Conservation (phyloP, 352 stramenopile genomes). For the Phytophthora parvispora region DNA sequence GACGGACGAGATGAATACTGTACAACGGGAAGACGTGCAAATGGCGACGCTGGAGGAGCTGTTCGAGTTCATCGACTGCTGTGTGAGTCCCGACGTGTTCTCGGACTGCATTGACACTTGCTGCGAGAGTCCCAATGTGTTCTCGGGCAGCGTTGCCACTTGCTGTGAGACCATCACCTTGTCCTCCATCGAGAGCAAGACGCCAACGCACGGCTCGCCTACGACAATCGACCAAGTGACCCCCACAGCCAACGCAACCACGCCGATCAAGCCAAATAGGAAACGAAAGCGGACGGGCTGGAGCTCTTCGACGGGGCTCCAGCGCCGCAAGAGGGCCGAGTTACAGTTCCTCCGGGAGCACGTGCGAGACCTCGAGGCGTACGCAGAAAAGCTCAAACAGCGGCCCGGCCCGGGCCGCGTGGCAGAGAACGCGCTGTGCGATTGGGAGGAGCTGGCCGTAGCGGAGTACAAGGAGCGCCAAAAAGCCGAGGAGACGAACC, state of each 20-base stretch:
- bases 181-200: neutral
- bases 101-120: neutral
- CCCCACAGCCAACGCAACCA: neutral
- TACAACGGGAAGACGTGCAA: conserved; percentile 10
- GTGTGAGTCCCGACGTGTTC: conserved; percentile 11
- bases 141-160: neutral
- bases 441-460: conserved; percentile 26
- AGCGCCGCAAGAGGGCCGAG: conserved; percentile 37
- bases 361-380: conserved; percentile 25
- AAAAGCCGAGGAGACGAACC: conserved; percentile 32
- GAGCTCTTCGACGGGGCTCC: conserved; percentile 36
- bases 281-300: conserved; percentile 25
- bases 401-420: neutral
- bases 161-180: conserved; percentile 2
- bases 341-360: conserved; percentile 27
- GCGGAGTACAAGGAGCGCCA: conserved; percentile 20
- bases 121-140: conserved; percentile 3
- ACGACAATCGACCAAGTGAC: neutral
- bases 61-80: conserved; percentile 41
- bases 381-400: conserved; percentile 24
- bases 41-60: conserved; percentile 32
- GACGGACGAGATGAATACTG: conserved; percentile 10
- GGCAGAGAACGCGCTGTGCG: neutral
- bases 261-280: conserved; percentile 15
- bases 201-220: neutral